Evolutionary conservation across 257 asterid species (phyloP), one percentile per base, ranked within the genome.

Genomic region (Fraxinus americana): DNA sequence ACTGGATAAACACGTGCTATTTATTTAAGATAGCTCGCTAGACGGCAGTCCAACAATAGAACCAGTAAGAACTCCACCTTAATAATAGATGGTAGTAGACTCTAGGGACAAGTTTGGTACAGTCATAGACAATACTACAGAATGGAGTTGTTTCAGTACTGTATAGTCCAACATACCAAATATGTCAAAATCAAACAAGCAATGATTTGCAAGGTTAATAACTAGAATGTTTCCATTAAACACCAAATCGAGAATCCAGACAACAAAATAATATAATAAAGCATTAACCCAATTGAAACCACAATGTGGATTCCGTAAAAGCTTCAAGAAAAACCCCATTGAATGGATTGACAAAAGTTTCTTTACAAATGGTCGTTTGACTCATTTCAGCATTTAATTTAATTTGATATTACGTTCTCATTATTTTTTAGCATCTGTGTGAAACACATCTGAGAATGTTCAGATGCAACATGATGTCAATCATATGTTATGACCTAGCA

Each of bases 21-120:
- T 75, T 68, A 72, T 45, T 77, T 57, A 82, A 80, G 67, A 77
- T 41, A 45, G 78, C 96, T 85, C 82, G 94, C 99, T 98, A 97
- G 75, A 96, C 83, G 73, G 98, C 98, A 69, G 99, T 96, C 14
- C 19, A 45, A 45, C 54, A 45, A 45, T 3, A 45, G 54, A 45
- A 45, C 14, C 0, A 45, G 1, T 45, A 13, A 45, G 54, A 12
- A 12, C 54, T 25, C 27, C 54, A 45, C 19, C n/a, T 13, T 14
- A 13, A 45, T 45, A 13, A 45, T 45, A 45, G 54, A 14, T 45
- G 19, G 17, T 45, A 45, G 52, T 13, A 3, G 6, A 45, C 54
- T 14, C 54, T 4, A 3, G 19, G 6, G n/a, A 45, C 54, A 45
- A 12, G 6, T 13, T 45, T 14, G 54, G 17, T 45, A 45, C 19